Base-by-base conservation (phyloP, 257 asterid species). In the Solanum paucissectum region DNA sequence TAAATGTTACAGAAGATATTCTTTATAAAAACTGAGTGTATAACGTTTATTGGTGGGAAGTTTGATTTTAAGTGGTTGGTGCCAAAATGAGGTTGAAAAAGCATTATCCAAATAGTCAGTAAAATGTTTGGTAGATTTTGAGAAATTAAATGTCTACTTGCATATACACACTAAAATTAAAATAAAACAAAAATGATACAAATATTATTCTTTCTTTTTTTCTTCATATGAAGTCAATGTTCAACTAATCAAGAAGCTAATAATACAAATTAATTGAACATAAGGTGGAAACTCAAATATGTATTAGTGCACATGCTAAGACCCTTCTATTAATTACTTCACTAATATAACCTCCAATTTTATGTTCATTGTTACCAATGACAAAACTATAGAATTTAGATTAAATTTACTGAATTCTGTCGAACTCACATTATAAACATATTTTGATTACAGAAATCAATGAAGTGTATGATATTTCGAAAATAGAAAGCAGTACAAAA, bases 391-490 rank as follows among this genome's bases (percentile, higher is more conserved):
- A 55, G 9, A 7, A 55, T 20, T 55, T 0, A 55, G 25, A 55
- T 55, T 5, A 55, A 55, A 55, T 20, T 55, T 55, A 55, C 11
- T 55, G 5, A 55, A 20, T 52, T 16, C 4, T 52, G 1, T 16
- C 23, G 9, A 52, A 52, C 23, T 52, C 9, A 52, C n/a, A 55
- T 55, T 6, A 20, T 3, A 55, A 20, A 20, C n/a, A 18, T 55
- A 55, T 20, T 55, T 79, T 79, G 25, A 44, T 60, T 34, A 21
- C 92, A 93, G 93, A 90, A 73, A 88, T 91, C 66, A 88, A 94
- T 86, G 84, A 92, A 13, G 92, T 91, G 20, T 93, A 91, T 85
- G 98, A 95, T 27, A 58, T 89, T 1, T 91, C 98, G 20, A 91
- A 91, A 87, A 58, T 96, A 32, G 85, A 88, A 60, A 34, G 86